Percentiles rank a stretch among this genome's conserved stretches.
Conservation (phyloP, 768 basidiomycete species). For the Macrolepiota fuliginosa region DNA sequence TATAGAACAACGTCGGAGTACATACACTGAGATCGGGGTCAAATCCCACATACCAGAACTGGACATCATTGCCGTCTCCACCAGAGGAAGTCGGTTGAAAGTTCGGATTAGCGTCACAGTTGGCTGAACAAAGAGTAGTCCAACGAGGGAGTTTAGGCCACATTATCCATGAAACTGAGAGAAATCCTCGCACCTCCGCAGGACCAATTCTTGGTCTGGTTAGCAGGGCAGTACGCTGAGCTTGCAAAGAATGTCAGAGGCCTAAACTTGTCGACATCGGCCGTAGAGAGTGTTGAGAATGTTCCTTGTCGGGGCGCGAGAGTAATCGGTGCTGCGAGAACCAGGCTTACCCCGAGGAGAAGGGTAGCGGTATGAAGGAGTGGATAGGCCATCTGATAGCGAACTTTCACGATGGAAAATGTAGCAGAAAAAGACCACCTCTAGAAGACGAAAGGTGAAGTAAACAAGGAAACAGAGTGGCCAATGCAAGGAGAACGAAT, state of each 20-base stretch:
- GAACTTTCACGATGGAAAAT: not conserved
- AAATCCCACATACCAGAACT: constrained; percentile 48
- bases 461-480: not conserved
- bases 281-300: constrained; percentile 33
- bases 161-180: too few species aligned
- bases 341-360: constrained; percentile 4
- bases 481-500: not conserved
- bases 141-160: constrained; percentile 42
- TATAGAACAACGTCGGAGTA: not conserved
- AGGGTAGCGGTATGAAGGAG: not conserved
- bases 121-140: constrained; percentile 24
- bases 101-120: constrained; percentile 42
- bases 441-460: not conserved
- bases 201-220: constrained; percentile 44
- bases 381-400: constrained; percentile 1
- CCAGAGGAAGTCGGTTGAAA: constrained; percentile 50
- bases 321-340: constrained; percentile 21
- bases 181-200: constrained; percentile 39
- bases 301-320: constrained; percentile 16
- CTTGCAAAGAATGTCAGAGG: constrained; percentile 49
- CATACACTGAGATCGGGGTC: constrained; percentile 30
- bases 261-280: constrained; percentile 39
- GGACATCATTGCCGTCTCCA: constrained; percentile 38
- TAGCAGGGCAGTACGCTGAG: constrained; percentile 44
- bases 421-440: not conserved